Base-by-base conservation (phyloP, 192 early-diverging fungal genomes). In the Entomortierella parvispora region DNA sequence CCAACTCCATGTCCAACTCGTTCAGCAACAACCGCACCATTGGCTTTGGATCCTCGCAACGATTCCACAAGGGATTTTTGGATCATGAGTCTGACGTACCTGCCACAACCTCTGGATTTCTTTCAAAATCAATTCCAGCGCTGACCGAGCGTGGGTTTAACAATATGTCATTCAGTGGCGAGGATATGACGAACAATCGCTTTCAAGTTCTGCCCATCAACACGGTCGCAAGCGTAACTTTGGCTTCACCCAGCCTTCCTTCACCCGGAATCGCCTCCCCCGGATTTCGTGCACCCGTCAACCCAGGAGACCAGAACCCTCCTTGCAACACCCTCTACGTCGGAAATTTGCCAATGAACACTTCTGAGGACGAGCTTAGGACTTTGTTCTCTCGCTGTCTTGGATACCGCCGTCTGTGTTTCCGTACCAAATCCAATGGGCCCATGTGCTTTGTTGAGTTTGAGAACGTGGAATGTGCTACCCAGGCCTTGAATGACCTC, bases 381-480 rank as follows among this genome's bases (percentile, higher is more conserved):
- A 82, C 84, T 55, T 58, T 97, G 33, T 99, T 99, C 80, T 83
- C 82, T 5, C 68, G 81, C 18, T 92, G 94, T 61, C 79, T 84
- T n/a, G 97, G 97, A 2, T 99, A 93, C 89, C 93, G 93, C 58
- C 89, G 97, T 31, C 84, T 99, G 83, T 93, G 89, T 55, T 97
- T 93, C 87, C 87, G 92, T 33, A 86, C 86, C 45, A 93, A 97
- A 67, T 87, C 92, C 25, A 95, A 95, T 71, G 97, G 97, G 0
- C 97, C 96, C 7, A 97, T 99, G 93, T 97, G 96, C 75, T 99
- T 99, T 93, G 96, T 99, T 37, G 97, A 99, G 89, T 99, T 99
- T 91, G 97, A 97, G 58, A 92, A 90, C 82, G 93, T 99, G 23
- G 83, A 88, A 18, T 96, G 85, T 79, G 97, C 97, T 11, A 95